Evolutionary conservation across 768 basidiomycete genomes (phyloP), one percentile per base, ranked within the genome.

Genomic region (Rhizopogon vinicolor): DNA sequence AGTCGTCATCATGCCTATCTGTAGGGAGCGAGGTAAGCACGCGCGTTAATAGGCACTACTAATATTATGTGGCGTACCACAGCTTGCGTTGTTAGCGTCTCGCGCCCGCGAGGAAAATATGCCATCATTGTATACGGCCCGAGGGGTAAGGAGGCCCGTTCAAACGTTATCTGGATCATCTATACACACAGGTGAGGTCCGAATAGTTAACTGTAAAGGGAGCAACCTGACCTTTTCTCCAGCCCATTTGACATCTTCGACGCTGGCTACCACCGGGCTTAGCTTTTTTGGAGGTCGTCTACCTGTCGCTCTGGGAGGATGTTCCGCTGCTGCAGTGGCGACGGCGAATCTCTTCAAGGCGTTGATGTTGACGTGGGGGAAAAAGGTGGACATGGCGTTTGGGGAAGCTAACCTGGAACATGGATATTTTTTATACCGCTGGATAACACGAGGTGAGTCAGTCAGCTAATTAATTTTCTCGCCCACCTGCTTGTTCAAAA

Each of bases 1-100:
- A 52, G 66, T 58, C 31, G 62, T 55, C 18, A 67, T 64, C 68
- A 69, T 69, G 40, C 68, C 68, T 39, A 69, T 64, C 68, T 69
- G 55, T 41, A 29, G 43, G 22, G 28, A 52, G 43, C 37, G 18
- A 39, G 14, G 44, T 55, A 45, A 53, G 46, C n/a, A 19, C 18
- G 35, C 25, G 6, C 18, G 10, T 5, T 18, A 19, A 37, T 46
- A n/a, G 33, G 25, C 25, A 41, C 44, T 40, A 48, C 4, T 25
- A 25, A 25, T 25, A 25, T 29, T 29, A 29, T 42, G 43, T 51
- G 10, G 46, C 67, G 50, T 56, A 69, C 68, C 54, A 69, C 53
- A 14, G 68, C 61, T 53, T 70, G 70, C 19, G 69, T 69, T 18
- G 63, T 63, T 44, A 68, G 60, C 13, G 49, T 56, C 12, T 55